Evolutionary conservation across 331 rosid genomes (phyloP), one percentile per base, ranked within the genome.

Genomic region (Rhamnella rubrinervis): DNA sequence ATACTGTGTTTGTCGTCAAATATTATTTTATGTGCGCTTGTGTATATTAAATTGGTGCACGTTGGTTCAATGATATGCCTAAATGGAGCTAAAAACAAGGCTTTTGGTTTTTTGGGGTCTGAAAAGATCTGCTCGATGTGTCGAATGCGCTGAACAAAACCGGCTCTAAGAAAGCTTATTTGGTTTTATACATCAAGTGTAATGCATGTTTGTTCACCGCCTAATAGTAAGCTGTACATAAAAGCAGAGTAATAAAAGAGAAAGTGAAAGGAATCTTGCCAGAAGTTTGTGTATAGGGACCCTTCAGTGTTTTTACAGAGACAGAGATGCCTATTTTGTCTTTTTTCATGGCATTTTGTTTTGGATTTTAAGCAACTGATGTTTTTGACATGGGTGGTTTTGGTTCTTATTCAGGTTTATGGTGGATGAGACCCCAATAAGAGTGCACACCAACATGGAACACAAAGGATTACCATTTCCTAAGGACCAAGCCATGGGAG

Each of bases 401-500:
- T 2, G 9, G 26, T 31, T 52, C 15, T 57, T 55, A 46, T 52
- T 53, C 84, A 93, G 98, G 67, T 95, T 91, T 63, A 64, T 78
- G 3, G 90, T 95, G 44, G 97, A 95, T 28, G 96, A 89, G 68
- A 91, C 96, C 0, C 97, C 96, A 25, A 84, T 91, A 5, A 81
- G 99, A 66, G 96, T 86, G 38, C 97, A 87, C 78, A 77, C 85
- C 60, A 91, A 91, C 77, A 64, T 95, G 82, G 99, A 95, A 41
- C 84, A 81, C 80, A 91, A 80, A 17, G 99, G 99, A 1, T 57
- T 95, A 9, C 87, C 99, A 0, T 91, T 78, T 59, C 97, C 97
- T 0, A 81, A 84, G 31, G 96, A 95, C 77, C 99, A 95, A 59
- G 74, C 97, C 1, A 95, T 95, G 97, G 97, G 99, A 0, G 92